Conservation (phyloP, 2,329 filamentous ascomycete genomes). For the Venturia oleaginea region DNA sequence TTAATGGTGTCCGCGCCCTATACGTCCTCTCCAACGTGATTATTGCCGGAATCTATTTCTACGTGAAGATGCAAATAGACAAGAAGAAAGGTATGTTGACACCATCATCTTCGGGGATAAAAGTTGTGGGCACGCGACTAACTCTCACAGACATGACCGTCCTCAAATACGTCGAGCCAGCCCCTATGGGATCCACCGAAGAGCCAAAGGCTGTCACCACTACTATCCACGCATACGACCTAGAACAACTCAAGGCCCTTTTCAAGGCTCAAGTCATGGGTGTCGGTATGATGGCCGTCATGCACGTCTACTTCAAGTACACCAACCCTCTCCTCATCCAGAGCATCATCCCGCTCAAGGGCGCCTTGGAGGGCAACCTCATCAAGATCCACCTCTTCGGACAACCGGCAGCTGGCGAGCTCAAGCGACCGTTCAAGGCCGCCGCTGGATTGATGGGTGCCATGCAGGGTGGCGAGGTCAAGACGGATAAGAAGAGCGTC, state of each 20-base stretch:
- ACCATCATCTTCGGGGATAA: neutral
- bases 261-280: constrained; percentile 94
- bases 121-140: constrained; percentile 15
- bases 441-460: constrained; percentile 72
- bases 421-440: constrained; percentile 94
- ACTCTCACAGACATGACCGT: constrained; percentile 74
- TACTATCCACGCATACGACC: constrained; percentile 92
- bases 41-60: constrained; percentile 77
- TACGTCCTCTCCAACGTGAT: constrained; percentile 69
- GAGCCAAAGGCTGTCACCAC: constrained; percentile 95
- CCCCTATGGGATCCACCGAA: constrained; percentile 85
- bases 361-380: constrained; percentile 87
- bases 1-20: constrained; percentile 53
- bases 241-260: constrained; percentile 69
- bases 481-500: constrained; percentile 66
- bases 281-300: constrained; percentile 93
- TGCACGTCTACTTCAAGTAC: constrained; percentile 99
- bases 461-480: constrained; percentile 61
- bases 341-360: constrained; percentile 96
- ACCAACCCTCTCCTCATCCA: constrained; percentile 98
- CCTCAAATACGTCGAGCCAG: constrained; percentile 95
- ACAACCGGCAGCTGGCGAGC: constrained; percentile 75
- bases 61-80: constrained; percentile 77
- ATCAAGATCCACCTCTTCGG: constrained; percentile 93
- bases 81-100: constrained; percentile 79